A percentile compares a stretch with the other conserved stretches of the same genome.
phyloP scores from a whole-genome alignment of 345 rosid genomes.

The Hypericum perforatum region DNA sequence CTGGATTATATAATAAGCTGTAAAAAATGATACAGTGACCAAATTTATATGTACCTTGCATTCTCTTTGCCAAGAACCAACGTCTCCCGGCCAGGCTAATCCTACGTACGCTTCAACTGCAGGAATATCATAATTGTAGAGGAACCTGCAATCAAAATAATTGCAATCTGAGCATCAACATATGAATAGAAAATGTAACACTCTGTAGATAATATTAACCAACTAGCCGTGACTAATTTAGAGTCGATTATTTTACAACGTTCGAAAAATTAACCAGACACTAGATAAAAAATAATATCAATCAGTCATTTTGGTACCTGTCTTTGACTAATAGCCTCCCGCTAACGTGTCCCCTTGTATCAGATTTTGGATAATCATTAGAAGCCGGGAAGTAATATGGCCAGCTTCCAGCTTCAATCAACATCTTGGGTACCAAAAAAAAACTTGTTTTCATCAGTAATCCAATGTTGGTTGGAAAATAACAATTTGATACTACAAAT shows the following conservation, averaged over 20 bases:
- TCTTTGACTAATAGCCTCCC: slow-evolving; percentile 19
- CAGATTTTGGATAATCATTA: slow-evolving; percentile 13
- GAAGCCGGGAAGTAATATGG: slow-evolving; percentile 24
- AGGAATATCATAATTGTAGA: slow-evolving; percentile 8
- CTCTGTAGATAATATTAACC: too few species aligned
- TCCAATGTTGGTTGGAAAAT: too few species aligned
- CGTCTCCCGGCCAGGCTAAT: slow-evolving; percentile 22
- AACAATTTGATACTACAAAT: too few species aligned
- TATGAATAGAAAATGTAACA: too few species aligned
- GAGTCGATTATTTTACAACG: too few species aligned
- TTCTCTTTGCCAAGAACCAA: slow-evolving; percentile 25
- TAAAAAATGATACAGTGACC: too few species aligned
- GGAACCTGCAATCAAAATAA: slow-evolving; percentile 1
- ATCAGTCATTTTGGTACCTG: too few species aligned
- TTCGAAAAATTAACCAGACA: neutral
- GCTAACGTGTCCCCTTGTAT: slow-evolving; percentile 13
- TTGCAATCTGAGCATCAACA: too few species aligned
- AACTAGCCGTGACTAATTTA: too few species aligned
- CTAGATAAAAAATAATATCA: too few species aligned
- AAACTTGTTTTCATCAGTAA: too few species aligned
- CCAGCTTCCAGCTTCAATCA: slow-evolving; percentile 20
- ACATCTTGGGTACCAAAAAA: slow-evolving; percentile 1
- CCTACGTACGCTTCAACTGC: slow-evolving; percentile 22
- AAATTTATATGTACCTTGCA: slow-evolving; percentile 13
- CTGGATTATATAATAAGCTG: too few species aligned